A percentile compares a stretch with the other conserved stretches of the same genome.
Conservation (phyloP, 164 flowering plant genomes). For the Kalanchoe fedtschenkoi region DNA sequence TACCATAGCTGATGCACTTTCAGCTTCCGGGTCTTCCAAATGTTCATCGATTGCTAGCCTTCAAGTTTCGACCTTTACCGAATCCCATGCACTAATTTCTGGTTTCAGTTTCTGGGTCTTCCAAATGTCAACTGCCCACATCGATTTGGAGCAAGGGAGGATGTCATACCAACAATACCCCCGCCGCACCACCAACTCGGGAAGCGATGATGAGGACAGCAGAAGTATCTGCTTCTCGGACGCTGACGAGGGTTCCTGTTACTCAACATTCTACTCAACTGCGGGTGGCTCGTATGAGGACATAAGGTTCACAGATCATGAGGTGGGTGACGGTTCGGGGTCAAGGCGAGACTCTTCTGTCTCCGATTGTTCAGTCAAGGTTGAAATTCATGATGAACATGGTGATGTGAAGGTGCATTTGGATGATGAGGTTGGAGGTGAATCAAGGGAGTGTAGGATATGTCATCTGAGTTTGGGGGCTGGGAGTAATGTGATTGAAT, state of each 20-base stretch:
- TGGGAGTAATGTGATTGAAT: conserved; percentile 47
- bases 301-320: conserved; percentile 30
- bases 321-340: conserved; percentile 26
- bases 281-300: conserved; percentile 59
- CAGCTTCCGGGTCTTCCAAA: too few species aligned
- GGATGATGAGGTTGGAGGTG: conserved; percentile 23
- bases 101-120: conserved; percentile 7
- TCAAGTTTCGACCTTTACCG: neutral
- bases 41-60: too few species aligned
- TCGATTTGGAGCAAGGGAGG: conserved; percentile 36
- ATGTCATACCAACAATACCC: conserved; percentile 7
- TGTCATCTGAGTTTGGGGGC: conserved; percentile 74
- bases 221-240: conserved; percentile 39
- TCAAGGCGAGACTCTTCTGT: conserved; percentile 38
- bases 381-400: conserved; percentile 22
- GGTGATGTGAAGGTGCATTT: conserved; percentile 47
- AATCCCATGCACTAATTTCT: conserved; percentile 2
- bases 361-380: conserved; percentile 38
- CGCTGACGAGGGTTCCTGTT: conserved; percentile 46
- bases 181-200: conserved; percentile 13
- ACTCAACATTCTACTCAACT: conserved; percentile 46
- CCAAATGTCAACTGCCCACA: conserved; percentile 20
- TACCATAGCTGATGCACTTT: too few species aligned
- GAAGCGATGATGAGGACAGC: conserved; percentile 13
- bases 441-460: conserved; percentile 68